Base-by-base conservation (phyloP, 1,139 yeast species). In the Hemisphaericaspora xylanilytica region DNA sequence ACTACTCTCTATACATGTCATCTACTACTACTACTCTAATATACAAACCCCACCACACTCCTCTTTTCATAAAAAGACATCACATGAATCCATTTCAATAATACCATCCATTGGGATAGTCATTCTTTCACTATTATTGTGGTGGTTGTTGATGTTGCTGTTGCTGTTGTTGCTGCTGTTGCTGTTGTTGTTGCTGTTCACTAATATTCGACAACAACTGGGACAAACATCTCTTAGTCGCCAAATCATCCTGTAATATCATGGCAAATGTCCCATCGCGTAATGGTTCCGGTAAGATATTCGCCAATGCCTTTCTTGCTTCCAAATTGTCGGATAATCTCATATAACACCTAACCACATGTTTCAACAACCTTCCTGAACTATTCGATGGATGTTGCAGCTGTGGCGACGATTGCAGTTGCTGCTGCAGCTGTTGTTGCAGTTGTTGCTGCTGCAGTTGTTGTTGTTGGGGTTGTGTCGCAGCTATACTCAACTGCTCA, bases 271-370 rank as follows among this genome's bases (percentile, higher is more conserved):
- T 87, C n/a, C 92, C 95, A 60, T 89, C 96, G 46, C 88, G 78
- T 53, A 92, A 71, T 1, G 92, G 85, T 53, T 85, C 92, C 1
- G 98, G 98, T 39, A 92, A 67, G 25, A 88, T 83, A 44, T 81
- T 84, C 33, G 87, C 83, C 49, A 92, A 73, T 0, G 96, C 92
- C 50, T 86, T 85, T 52, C 97, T 74, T 2, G 97, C 97, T 48
- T 94, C 94, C 20, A 81, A 70, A 54, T 92, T 92, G 59, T 92
- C 98, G 32, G 95, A 82, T 36, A 92, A 72, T 46, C 98, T 76
- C 67, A 90, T 73, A 58, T 92, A 92, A 60, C 98, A 92, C 57
- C 97, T 77, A 17, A 92, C 95, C 33, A 92, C 95, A 58, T 92
- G 98, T 59, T 92, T 90, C 47, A 92, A 72, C 40, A 92, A 70